Base-by-base conservation (phyloP, 129 eudicot species). In the Flaveria trinervia region DNA sequence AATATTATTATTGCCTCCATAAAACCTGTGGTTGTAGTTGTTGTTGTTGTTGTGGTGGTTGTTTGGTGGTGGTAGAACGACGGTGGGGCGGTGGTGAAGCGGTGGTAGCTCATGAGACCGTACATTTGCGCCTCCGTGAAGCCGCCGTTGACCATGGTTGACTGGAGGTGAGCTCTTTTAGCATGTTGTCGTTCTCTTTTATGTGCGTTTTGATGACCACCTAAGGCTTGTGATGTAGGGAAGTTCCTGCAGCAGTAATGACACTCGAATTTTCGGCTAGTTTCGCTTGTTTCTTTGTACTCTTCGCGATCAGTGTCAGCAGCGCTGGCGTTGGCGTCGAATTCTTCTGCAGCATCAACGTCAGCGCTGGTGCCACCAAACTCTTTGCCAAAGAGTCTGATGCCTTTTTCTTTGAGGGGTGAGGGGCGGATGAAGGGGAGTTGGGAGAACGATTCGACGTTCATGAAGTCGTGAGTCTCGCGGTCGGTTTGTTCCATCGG, bases 121-220 rank as follows among this genome's bases (percentile, higher is more conserved):
- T 86, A 86, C 67, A 84, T 85, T 54, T 86, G 87, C 6, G 88
- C 81, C 25, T 82, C 97, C 0, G 87, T 33, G 56, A 81, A 66
- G 68, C 88, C 73, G 7, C 83, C 79, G 71, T 84, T 84, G 71
- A 79, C 77, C 86, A 87, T 82, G 45, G 89, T 81, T n/a, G 95
- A 86, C 52, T 94, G 99, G 18, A 94, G 86, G 67, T 94, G 94
- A 52, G 95, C 99, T 7, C 99, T 69, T 75, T 95, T 95, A 0
- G 99, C 99, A 52, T 95, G 94, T 69, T 95, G 99, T 9, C 99
- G 86, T 75, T 95, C 99, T 72, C 99, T 70, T 71, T 95, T 95
- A 81, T 95, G 99, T 3, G 99, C 99, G 83, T 95, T 95, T 54
- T 95, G 99, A 68, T 95, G 99, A 23, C 99, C 99, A n/a, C 99